Conservation (phyloP, 768 basidiomycete genomes). For the Lyophyllum semitale region DNA sequence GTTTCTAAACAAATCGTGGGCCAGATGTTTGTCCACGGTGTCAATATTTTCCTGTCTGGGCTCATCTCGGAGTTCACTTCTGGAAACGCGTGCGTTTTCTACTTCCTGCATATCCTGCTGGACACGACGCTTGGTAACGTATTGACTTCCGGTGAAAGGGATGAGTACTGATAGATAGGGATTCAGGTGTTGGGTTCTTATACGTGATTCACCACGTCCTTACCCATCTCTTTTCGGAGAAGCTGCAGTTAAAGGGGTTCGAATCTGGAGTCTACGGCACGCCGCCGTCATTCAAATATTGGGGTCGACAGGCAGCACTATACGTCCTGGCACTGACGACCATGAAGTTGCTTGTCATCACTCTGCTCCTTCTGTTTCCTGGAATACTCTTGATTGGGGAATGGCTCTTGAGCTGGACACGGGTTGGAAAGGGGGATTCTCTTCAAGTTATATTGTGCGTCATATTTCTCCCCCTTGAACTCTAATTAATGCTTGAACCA, state of each 20-base stretch:
- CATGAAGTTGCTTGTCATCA: conserved; percentile 93
- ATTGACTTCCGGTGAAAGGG: background rate
- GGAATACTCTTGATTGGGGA: conserved; percentile 76
- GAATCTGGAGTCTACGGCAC: conserved; percentile 87
- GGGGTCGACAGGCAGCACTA: conserved; percentile 76
- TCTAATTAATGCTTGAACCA: conserved; percentile 4
- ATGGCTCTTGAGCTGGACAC: conserved; percentile 83
- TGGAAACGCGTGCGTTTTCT: conserved; percentile 87
- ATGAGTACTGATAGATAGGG: background rate
- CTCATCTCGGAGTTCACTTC: conserved; percentile 67
- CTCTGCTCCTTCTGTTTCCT: conserved; percentile 70
- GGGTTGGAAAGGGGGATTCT: conserved; percentile 58
- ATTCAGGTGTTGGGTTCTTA: conserved; percentile 77
- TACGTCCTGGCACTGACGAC: conserved; percentile 79
- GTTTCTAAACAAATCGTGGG: conserved; percentile 91
- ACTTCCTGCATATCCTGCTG: conserved; percentile 90
- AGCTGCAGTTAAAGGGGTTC: conserved; percentile 70
- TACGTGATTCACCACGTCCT: conserved; percentile 70
- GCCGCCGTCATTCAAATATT: conserved; percentile 74
- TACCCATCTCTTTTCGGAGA: conserved; percentile 66
- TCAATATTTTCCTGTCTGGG: conserved; percentile 80
- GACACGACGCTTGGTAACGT: conserved; percentile 87
- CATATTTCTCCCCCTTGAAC: conserved; percentile 1
- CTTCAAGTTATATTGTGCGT: conserved; percentile 83
- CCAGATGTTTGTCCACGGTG: conserved; percentile 77